Conservation (phyloP, 345 rosid genomes). For the Chamaenerion angustifolium region DNA sequence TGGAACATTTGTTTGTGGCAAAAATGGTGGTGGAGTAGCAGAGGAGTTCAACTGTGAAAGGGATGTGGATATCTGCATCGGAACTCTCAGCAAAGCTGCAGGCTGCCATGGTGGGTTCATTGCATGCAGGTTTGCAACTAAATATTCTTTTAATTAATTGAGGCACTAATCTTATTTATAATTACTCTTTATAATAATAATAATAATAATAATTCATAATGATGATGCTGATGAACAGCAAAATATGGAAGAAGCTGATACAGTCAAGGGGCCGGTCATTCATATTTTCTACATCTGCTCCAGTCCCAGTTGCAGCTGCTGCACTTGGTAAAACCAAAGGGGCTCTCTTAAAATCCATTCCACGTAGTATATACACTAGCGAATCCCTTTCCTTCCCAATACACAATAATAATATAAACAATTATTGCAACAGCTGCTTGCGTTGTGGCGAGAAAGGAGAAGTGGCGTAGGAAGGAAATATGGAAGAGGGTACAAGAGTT, state of each 20-base stretch:
- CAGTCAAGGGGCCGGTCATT: constrained; percentile 84
- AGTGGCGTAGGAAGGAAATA: constrained; percentile 73
- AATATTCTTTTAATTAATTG: too few species aligned
- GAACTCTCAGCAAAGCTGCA: constrained; percentile 94
- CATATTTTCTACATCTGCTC: constrained; percentile 76
- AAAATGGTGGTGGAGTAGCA: constrained; percentile 83
- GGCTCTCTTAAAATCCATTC: background rate
- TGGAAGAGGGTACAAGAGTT: constrained; percentile 79
- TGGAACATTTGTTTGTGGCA: constrained; percentile 93
- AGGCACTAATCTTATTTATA: too few species aligned
- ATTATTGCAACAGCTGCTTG: constrained; percentile 49
- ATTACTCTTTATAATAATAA: too few species aligned
- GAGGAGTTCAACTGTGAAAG: constrained; percentile 72
- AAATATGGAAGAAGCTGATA: constrained; percentile 83
- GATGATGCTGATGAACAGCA: constrained; percentile 26
- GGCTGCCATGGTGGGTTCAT: constrained; percentile 98
- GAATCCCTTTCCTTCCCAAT: background rate
- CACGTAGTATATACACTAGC: background rate
- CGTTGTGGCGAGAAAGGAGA: constrained; percentile 67
- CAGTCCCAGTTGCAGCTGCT: constrained; percentile 78
- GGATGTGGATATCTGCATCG: constrained; percentile 73
- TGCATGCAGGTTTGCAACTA: constrained; percentile 59
- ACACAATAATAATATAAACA: background rate
- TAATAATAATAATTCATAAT: background rate
- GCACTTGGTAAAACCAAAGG: constrained; percentile 40